Conservation (phyloP, 306 rosid species). For the Astragalus membranaceus region DNA sequence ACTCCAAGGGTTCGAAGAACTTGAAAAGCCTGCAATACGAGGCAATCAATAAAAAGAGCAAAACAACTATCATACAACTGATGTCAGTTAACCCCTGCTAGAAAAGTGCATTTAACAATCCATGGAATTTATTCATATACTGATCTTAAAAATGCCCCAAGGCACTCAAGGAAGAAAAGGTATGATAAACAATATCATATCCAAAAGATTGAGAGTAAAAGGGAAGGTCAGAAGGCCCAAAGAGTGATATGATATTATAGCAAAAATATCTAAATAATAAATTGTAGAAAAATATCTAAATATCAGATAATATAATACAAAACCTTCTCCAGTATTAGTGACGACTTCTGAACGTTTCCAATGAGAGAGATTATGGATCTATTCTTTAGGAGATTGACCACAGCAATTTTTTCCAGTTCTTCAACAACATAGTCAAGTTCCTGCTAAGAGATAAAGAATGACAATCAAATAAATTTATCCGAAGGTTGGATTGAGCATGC, state of each 20-base stretch:
- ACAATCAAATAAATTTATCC: not conserved
- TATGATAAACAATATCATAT: conserved; percentile 7
- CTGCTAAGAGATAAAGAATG: conserved; percentile 37
- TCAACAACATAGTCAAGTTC: conserved; percentile 94
- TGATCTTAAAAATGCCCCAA: not conserved
- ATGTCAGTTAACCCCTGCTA: conserved; percentile 3
- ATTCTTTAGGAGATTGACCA: conserved; percentile 82
- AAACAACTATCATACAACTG: conserved; percentile 9
- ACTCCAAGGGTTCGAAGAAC: conserved; percentile 76
- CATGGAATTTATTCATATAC: conserved; percentile 2
- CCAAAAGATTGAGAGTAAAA: not conserved
- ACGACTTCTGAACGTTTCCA: conserved; percentile 89
- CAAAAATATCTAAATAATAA: not conserved
- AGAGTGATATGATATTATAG: not conserved
- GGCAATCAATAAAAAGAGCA: not conserved
- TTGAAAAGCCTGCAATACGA: conserved; percentile 58
- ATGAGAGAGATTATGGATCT: conserved; percentile 93
- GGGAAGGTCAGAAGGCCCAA: not conserved
- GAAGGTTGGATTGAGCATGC: not conserved
- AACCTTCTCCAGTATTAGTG: conserved; percentile 91
- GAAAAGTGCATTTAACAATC: conserved; percentile 12
- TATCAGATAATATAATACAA: conserved; percentile 5
- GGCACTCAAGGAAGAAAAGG: not conserved
- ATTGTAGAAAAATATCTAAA: conserved; percentile 1
- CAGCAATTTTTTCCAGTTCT: conserved; percentile 90